phyloP scores from a whole-genome alignment of 2,329 filamentous ascomycete genomes.

The Penicillium sp. region DNA sequence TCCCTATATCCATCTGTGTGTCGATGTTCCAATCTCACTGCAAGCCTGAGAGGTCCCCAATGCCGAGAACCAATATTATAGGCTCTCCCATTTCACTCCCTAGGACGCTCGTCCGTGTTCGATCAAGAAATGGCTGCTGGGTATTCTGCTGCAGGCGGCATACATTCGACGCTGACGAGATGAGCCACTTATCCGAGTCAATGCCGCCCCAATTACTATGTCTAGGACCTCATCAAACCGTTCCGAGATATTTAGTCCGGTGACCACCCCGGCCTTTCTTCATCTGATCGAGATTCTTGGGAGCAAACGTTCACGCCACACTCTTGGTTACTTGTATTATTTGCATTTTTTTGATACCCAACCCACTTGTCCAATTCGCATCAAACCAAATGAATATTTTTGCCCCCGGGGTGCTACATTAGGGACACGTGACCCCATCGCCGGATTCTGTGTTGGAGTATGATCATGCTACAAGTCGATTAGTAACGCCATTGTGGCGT shows the following conservation, averaged over 20 bases:
- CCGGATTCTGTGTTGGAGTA: not conserved
- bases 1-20: too few species aligned
- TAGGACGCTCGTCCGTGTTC: not conserved
- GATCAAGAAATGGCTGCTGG: not conserved
- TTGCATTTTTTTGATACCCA: slow-evolving; percentile 20
- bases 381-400: not conserved
- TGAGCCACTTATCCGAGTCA: not conserved
- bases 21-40: not conserved
- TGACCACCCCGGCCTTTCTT: not conserved
- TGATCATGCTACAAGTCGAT: not conserved
- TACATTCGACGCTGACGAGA: not conserved
- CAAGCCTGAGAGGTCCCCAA: not conserved
- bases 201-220: not conserved
- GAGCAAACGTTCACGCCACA: not conserved
- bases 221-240: not conserved
- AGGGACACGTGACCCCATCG: slow-evolving; percentile 1
- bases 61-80: not conserved
- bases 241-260: not conserved
- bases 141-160: not conserved
- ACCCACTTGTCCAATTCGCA: slow-evolving; percentile 13
- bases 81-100: not conserved
- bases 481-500: slow-evolving; percentile 2
- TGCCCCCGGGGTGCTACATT: not conserved
- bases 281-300: not conserved
- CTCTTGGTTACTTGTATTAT: slow-evolving; percentile 5